These are phyloP conservation scores for Sphagnum fallax DNA, from an alignment of 228 moss, liverwort and hornwort genomes.

Conservation along the genomic window DNA sequence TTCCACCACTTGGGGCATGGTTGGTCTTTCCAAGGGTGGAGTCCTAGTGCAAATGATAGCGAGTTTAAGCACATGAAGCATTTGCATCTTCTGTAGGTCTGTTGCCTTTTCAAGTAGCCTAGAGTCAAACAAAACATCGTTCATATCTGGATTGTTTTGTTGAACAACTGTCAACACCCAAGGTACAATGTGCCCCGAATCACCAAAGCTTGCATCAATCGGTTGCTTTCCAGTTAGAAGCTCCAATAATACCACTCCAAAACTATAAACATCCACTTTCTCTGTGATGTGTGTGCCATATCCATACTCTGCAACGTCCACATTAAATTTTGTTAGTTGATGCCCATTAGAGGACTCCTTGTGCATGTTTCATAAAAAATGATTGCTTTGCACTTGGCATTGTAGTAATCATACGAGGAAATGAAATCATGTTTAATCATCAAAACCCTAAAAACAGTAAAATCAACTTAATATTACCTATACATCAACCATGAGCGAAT, in stretches of 20 bases:
- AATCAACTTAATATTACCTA: no score
- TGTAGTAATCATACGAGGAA: no score
- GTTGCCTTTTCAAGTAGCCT: conserved; percentile 23
- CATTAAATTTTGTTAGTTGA: background rate
- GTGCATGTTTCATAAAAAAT: no score
- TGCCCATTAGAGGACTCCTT: no score
- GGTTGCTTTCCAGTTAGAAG: conserved; percentile 69
- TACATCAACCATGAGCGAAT: no score
- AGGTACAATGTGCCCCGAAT: conserved; percentile 42
- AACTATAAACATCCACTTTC: conserved; percentile 71
- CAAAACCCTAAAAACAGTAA: no score
- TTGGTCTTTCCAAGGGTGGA: conserved; percentile 34
- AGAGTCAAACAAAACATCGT: conserved; percentile 34
- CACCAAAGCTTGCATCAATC: conserved; percentile 45
- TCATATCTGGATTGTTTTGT: conserved; percentile 14
- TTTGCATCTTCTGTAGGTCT: conserved; percentile 30
- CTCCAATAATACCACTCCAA: conserved; percentile 67
- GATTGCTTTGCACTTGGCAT: no score
- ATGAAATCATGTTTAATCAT: no score
- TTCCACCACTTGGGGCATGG: conserved; percentile 46
- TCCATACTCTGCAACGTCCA: conserved; percentile 47
- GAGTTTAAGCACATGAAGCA: conserved; percentile 34
- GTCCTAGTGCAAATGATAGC: conserved; percentile 42
- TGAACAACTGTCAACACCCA: conserved; percentile 45
- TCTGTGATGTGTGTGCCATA: conserved; percentile 44